A percentile compares a stretch with the other conserved stretches of the same genome.
phyloP scores from a whole-genome alignment of 208 protist species.

The Leishmania tarentolae region DNA sequence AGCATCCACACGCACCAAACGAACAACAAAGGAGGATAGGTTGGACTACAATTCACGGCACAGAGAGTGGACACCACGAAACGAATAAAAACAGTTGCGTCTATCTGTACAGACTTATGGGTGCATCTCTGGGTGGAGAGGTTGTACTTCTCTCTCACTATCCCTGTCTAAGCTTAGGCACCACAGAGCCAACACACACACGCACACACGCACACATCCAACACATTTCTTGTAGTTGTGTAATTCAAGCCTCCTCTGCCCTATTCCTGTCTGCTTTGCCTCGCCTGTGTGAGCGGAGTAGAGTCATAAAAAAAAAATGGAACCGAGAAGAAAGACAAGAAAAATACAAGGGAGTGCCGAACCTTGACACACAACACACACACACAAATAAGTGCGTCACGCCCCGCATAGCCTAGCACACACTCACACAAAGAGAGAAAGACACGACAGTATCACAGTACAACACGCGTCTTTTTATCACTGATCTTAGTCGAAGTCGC shows the following conservation, averaged over 20 bases:
- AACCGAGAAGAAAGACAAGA: too few species aligned
- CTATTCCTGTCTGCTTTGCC: too few species aligned
- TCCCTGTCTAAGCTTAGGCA: neutral
- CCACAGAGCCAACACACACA: neutral
- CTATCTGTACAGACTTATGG: neutral
- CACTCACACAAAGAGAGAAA: too few species aligned
- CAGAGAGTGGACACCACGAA: too few species aligned
- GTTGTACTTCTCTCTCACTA: neutral
- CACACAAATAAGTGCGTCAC: neutral
- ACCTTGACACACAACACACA: neutral
- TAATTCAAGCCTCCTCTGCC: too few species aligned
- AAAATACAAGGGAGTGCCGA: neutral
- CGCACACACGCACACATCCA: neutral
- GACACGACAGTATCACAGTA: too few species aligned
- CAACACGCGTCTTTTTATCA: too few species aligned
- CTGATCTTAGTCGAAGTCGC: too few species aligned
- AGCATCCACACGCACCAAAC: neutral
- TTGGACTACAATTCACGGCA: too few species aligned
- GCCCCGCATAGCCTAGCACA: too few species aligned
- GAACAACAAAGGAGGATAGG: neutral
- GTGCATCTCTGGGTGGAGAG: neutral
- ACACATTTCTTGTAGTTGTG: too few species aligned
- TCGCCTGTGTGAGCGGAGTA: neutral
- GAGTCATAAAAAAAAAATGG: neutral
- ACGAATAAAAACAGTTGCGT: neutral